Percentiles rank a stretch among this genome's conserved stretches.
Evolutionary conservation across 2,329 filamentous ascomycete genomes (phyloP).

Genomic region (Penicillium sp.): DNA sequence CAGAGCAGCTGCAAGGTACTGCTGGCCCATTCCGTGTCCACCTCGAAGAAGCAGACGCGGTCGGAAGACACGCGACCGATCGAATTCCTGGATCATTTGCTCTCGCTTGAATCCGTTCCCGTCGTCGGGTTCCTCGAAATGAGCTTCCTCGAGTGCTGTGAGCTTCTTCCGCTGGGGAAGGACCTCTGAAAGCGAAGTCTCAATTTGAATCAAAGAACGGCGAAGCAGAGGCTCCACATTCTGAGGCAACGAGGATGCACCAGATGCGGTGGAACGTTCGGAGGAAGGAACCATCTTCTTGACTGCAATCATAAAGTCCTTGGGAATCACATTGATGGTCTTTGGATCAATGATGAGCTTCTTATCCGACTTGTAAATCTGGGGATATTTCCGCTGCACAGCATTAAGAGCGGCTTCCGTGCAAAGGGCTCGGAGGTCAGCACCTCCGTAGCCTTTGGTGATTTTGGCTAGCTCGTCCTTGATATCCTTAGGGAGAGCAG

Average conservation of each 20-base stretch:
- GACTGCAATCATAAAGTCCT: slow-evolving; percentile 95
- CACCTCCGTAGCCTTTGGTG: slow-evolving; percentile 95
- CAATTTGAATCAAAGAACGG: slow-evolving; percentile 67
- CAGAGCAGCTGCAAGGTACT: slow-evolving; percentile 79
- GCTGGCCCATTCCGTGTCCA: slow-evolving; percentile 86
- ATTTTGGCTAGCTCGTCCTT: slow-evolving; percentile 77
- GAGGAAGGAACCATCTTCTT: slow-evolving; percentile 97
- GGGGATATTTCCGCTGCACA: slow-evolving; percentile 91
- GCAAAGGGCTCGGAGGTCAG: slow-evolving; percentile 87
- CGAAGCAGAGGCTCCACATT: slow-evolving; percentile 78
- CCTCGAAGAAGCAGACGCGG: slow-evolving; percentile 83
- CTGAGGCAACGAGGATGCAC: slow-evolving; percentile 75
- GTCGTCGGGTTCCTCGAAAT: slow-evolving; percentile 80
- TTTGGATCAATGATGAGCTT: slow-evolving; percentile 85
- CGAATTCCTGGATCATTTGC: slow-evolving; percentile 73
- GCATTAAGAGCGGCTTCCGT: slow-evolving; percentile 95
- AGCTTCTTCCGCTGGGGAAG: slow-evolving; percentile 81
- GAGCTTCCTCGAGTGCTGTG: slow-evolving; percentile 88
- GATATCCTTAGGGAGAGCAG: slow-evolving; percentile 69
- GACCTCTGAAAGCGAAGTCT: slow-evolving; percentile 67
- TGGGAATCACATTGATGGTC: slow-evolving; percentile 81
- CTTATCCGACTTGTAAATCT: slow-evolving; percentile 87
- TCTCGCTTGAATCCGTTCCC: slow-evolving; percentile 85
- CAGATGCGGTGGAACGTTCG: slow-evolving; percentile 81
- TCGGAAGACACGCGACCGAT: slow-evolving; percentile 81